phyloP scores from a whole-genome alignment of 2,329 filamentous ascomycete species.

The Exophiala lecanii-corni region DNA sequence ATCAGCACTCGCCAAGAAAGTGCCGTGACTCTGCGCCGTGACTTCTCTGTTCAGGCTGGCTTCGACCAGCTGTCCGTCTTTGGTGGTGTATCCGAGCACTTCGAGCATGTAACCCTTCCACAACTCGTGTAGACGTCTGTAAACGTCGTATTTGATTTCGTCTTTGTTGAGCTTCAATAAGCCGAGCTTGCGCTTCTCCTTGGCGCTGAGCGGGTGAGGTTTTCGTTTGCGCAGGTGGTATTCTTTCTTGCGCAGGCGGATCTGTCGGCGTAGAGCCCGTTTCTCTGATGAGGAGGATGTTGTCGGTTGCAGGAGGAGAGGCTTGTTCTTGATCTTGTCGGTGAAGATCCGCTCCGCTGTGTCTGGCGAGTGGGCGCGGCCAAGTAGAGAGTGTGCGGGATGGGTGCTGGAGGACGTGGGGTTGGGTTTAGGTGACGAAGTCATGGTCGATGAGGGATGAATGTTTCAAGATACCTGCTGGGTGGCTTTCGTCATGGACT shows the following conservation, averaged over 20 bases:
- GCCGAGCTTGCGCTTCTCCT: constrained; percentile 67
- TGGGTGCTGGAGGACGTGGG: constrained; percentile 24
- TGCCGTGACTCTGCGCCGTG: constrained; percentile 51
- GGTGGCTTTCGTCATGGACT: too few relatives aligned
- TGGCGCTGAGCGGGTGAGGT: constrained; percentile 68
- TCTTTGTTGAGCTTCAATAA: constrained; percentile 69
- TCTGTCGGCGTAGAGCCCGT: constrained; percentile 50
- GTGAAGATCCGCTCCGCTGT: constrained; percentile 67
- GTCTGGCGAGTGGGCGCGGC: constrained; percentile 72
- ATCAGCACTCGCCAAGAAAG: constrained; percentile 76
- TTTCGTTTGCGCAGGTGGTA: constrained; percentile 48
- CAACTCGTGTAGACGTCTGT: constrained; percentile 68
- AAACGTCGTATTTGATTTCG: constrained; percentile 68
- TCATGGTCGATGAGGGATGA: not conserved
- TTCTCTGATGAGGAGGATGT: constrained; percentile 49
- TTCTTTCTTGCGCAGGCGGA: constrained; percentile 44
- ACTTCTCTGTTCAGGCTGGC: constrained; percentile 35
- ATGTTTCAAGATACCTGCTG: not conserved
- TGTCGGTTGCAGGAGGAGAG: constrained; percentile 62
- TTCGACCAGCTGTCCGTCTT: constrained; percentile 26
- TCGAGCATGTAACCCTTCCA: constrained; percentile 86
- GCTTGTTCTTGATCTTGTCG: constrained; percentile 78
- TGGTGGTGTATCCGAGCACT: constrained; percentile 58
- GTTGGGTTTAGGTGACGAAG: constrained; percentile 3
- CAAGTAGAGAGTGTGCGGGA: constrained; percentile 62